Percentiles rank a stretch among this genome's conserved stretches.
phyloP scores from a whole-genome alignment of 176 grass and related monocot genomes.

The Hyparrhenia diplandra region DNA sequence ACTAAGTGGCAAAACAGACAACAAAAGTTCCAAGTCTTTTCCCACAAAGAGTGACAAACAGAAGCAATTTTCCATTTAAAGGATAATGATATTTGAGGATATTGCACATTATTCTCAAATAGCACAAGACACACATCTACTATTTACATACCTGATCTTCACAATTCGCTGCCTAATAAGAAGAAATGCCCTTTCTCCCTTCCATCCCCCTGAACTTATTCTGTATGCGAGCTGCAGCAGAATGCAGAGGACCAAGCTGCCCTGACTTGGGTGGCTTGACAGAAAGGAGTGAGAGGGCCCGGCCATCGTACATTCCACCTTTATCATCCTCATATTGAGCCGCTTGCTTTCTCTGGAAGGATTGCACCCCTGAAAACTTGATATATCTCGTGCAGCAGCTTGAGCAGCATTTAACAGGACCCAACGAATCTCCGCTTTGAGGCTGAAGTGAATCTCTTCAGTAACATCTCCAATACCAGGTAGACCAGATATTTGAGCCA shows the following conservation, averaged over 20 bases:
- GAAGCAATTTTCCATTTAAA: constrained; percentile 3
- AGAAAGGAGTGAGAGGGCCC: constrained; percentile 47
- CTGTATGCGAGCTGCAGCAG: constrained; percentile 70
- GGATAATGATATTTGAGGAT: neutral
- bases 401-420: constrained; percentile 63
- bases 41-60: too few relatives aligned
- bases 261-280: constrained; percentile 45
- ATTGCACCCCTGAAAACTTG: constrained; percentile 67
- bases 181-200: constrained; percentile 73
- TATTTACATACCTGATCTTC: constrained; percentile 74
- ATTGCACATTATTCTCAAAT: neutral
- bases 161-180: constrained; percentile 57
- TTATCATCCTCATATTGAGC: constrained; percentile 50
- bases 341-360: constrained; percentile 60
- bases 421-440: constrained; percentile 40
- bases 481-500: constrained; percentile 39
- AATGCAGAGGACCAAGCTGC: constrained; percentile 50
- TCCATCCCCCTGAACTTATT: constrained; percentile 85
- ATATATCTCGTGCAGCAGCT: constrained; percentile 61
- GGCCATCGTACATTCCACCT: constrained; percentile 48
- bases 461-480: constrained; percentile 51
- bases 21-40: neutral
- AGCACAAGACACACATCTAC: neutral
- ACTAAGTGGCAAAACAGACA: neutral
- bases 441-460: constrained; percentile 28